Conservation (phyloP, 345 rosid genomes). For the Eucalyptus virginea region DNA sequence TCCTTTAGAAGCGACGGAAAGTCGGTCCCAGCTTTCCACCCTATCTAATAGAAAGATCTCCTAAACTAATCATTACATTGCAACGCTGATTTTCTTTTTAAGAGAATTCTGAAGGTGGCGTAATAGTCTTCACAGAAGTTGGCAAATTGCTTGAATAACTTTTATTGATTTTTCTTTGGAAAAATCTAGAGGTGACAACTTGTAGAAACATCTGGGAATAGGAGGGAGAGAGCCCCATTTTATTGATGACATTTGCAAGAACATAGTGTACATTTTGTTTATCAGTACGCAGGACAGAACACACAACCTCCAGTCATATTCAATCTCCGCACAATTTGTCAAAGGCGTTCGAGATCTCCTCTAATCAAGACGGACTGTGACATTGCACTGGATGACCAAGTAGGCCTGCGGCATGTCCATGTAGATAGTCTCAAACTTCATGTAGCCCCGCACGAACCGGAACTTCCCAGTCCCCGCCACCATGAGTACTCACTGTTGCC, state of each 20-base stretch:
- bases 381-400: not conserved
- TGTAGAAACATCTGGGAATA: not conserved
- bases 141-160: not conserved
- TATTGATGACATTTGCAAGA: not conserved
- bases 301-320: not conserved
- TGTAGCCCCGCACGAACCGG: not conserved
- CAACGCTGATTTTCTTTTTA: no score
- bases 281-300: not conserved
- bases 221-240: not conserved
- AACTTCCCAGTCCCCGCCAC: not conserved
- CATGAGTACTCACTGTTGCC: not conserved
- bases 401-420: not conserved
- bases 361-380: not conserved
- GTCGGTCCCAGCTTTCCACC: no score
- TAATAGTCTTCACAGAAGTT: not conserved
- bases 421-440: not conserved
- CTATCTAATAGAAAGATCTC: no score
- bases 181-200: not conserved
- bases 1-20: no score
- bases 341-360: not conserved
- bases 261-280: not conserved
- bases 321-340: not conserved
- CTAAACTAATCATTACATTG: no score
- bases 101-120: no score
- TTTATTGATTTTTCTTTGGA: not conserved